Base-by-base conservation (phyloP, 371 early-diverging fungal genomes). In the Mucor sp. region DNA sequence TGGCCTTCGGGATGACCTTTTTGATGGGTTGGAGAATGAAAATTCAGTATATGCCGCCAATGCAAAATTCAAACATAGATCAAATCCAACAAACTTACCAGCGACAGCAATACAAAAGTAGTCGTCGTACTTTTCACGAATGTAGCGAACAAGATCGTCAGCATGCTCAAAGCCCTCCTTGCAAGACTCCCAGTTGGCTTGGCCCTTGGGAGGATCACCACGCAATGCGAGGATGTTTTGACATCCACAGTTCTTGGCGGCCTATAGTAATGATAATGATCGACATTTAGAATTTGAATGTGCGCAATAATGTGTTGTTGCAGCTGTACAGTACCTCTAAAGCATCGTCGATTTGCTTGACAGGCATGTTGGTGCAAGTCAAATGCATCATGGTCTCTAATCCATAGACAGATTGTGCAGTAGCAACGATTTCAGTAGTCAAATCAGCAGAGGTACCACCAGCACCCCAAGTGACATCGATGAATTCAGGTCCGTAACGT, bases 381-480 rank as follows among this genome's bases (percentile, higher is more conserved):
- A 97, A 86, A 74, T 97, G 98, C 98, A 97, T 97, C 86, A 94
- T 93, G 15, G 97, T 92, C 76, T 97, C 97, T 63, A 96, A 87
- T 59, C 97, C 96, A 77, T 94, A 95, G 1, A 96, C 96, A 55
- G 92, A 84, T 80, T 96, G 97, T 8, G 98, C 94, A 57, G 91
- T 95, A 28, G 91, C 83, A 74, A 96, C 96, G 60, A 94, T 90
- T 65, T 94, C 94, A 28, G 88, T 84, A 4, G 96, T 96, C 66
- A 96, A 85, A 63, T 96, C 94, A 6, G 95, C 92, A 60, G 94
- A 90, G 48, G 91, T 90, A 41, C 98, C 98, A 58, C 98, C 98
- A 66, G 96, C 96, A 72, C 94, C 93, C 98, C 98, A 97, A 14
- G 98, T 97, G 30, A 97, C 94, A 78, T 97, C 97, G 67, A 97